Evolutionary conservation across 1,284 basidiomycete species (phyloP).

Genomic region (Earliella scabrosa): DNA sequence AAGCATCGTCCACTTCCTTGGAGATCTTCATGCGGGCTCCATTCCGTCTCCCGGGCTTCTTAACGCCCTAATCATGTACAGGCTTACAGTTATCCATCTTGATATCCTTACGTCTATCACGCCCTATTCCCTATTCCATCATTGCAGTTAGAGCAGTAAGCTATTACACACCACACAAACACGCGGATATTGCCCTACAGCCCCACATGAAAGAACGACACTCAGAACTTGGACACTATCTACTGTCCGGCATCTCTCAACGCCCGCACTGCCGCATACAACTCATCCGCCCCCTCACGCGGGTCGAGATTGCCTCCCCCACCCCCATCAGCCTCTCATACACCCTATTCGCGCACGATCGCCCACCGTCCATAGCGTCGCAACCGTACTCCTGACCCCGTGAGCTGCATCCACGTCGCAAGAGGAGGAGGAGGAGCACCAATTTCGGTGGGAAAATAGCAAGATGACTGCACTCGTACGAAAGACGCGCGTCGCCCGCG

Average conservation of each 20-base stretch:
- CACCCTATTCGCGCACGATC: slow-evolving; percentile 18
- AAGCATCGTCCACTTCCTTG: too few relatives aligned
- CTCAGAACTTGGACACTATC: slow-evolving; percentile 10
- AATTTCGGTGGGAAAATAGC: too few relatives aligned
- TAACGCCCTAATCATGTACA: too few relatives aligned
- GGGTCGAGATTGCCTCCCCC: slow-evolving; percentile 5
- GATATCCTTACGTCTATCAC: too few relatives aligned
- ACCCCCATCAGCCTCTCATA: slow-evolving; percentile 15
- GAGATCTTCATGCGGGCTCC: too few relatives aligned
- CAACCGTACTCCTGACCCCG: slow-evolving; percentile 29
- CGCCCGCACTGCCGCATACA: slow-evolving; percentile 5
- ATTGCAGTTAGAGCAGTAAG: too few relatives aligned
- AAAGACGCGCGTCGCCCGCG: slow-evolving; percentile 20
- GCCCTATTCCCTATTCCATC: too few relatives aligned
- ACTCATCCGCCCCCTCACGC: slow-evolving; percentile 8
- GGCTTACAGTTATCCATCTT: too few relatives aligned
- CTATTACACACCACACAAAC: too few relatives aligned
- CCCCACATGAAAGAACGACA: slow-evolving; percentile 12
- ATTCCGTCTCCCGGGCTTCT: too few relatives aligned
- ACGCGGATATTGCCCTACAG: too few relatives aligned
- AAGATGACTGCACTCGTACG: slow-evolving; percentile 30
- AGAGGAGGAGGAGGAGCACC: too few relatives aligned
- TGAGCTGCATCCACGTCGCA: slow-evolving; percentile 29
- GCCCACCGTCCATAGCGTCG: slow-evolving; percentile 31
- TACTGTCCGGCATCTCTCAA: not conserved